Evolutionary conservation across 2,329 filamentous ascomycete species (phyloP), one percentile per base, ranked within the genome.

Genomic region (Byssothecium circinans): DNA sequence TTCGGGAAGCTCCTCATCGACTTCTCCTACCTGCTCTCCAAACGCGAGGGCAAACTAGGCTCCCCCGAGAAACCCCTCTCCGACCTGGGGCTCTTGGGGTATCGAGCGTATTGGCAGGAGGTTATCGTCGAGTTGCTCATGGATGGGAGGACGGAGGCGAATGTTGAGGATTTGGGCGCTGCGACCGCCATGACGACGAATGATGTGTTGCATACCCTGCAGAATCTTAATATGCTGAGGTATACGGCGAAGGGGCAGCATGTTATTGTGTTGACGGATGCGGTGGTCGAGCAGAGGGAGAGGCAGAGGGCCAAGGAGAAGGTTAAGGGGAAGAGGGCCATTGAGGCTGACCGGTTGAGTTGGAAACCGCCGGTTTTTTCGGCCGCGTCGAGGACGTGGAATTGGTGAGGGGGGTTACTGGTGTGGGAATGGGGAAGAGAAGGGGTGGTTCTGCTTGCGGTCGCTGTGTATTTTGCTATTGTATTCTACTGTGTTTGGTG

Each of bases 331-430:
- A 86, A 86, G 70, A 81, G 87, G 45, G 74, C 81, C 36, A 91
- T 99, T 55, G 88, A 95, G 52, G 80, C 91, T 0, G 81, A 83
- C 17, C 81, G 82, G 61, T 84, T 99, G 47, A 87, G 91, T 63
- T 99, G 94, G 94, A 97, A 95, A 72, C 92, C 94, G 10, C 94
- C 94, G 0, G 88, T 96, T 0, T 97, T 97, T 66, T 91, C 87
- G 20, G 91, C 92, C 1, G 89, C 88, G 12, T 89, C 84, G 58
- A 81, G 92, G 60, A 97, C 92, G 11, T 97, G 94, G 94, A 95
- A 91, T 52, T 97, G 92, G 92, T 96, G 33, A 49, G 15, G 22
- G 23, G 23, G 23, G 23, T 5, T 36, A 7, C 17, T 36, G 15
- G 8, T 36, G 4, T 12, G 6, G 29, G 29, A 25, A 6, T 25